Evolutionary conservation across 2,329 filamentous ascomycete genomes (phyloP), one percentile per base, ranked within the genome.

Genomic region (Fusarium sp.): DNA sequence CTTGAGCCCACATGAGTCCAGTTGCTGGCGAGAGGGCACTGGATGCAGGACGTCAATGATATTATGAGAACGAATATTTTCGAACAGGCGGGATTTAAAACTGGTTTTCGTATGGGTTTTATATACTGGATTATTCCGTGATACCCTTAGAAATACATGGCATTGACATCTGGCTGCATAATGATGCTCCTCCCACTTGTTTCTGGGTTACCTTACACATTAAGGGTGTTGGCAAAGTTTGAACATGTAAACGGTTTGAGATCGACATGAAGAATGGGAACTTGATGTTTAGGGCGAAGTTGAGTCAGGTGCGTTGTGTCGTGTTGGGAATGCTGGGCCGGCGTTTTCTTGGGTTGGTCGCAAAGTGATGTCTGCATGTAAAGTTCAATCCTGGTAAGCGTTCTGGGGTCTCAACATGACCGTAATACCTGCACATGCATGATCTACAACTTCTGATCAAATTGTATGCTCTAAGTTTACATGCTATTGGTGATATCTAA

Each of bases 111-210:
- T 18, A 64, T 50, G 46, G 63, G 34, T 37, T 59, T 41, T 28
- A 41, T 48, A 18, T 59, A 57, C 40, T 60, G 63, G 47, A 68
- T 41, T 30, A 50, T 64, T 68, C 50, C 48, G 55, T 40, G 67
- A 70, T 71, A 71, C 67, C 67, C 67, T 56, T 64, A 50, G 46
- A 70, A 70, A 68, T 61, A 68, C 30, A 64, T 64, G 54, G 64
- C 68, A 63, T 59, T 51, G 46, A 59, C 28, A 43, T 66, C 28
- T 42, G 45, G 49, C 55, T 49, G 42, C 48, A 45, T 34, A 13
- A 25, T 21, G 9, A 14, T 43, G 7, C 25, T 34, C 4, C 16
- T 3, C n/a, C 21, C 5, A 7, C n/a, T 23, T 5, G 18, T 21
- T n/a, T 9, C 40, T 20, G 25, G 34, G 34, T 10, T 41, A 28